Percentiles rank a stretch among this genome's conserved stretches.
These are phyloP conservation scores for Tuber microsphaerosporum DNA, from an alignment of 495 filamentous ascomycete species.

Conservation along the genomic window DNA sequence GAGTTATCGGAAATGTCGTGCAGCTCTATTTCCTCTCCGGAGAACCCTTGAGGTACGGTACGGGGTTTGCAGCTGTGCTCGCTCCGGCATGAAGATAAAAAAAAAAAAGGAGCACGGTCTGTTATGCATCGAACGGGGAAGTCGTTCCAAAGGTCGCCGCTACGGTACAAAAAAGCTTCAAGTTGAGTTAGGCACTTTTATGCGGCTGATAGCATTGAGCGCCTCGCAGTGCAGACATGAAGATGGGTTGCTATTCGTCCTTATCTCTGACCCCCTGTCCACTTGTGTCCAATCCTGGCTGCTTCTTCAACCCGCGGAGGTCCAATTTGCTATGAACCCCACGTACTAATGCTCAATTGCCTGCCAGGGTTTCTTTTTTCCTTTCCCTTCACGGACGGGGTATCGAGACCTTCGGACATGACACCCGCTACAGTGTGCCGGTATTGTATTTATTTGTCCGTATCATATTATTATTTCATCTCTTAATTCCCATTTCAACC, in stretches of 20 bases:
- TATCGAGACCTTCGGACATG: background rate
- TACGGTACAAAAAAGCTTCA: slow-evolving; percentile 15
- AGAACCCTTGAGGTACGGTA: slow-evolving; percentile 12
- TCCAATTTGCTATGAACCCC: slow-evolving; percentile 26
- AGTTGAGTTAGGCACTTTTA: slow-evolving; percentile 37
- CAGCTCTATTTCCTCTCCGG: slow-evolving; percentile 20
- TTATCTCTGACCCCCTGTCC: slow-evolving; percentile 28
- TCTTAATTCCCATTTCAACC: background rate
- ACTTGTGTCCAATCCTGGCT: slow-evolving; percentile 25
- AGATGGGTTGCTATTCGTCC: slow-evolving; percentile 29
- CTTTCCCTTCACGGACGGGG: background rate
- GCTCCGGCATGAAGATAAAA: slow-evolving; percentile 23
- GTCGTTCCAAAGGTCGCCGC: slow-evolving; percentile 21
- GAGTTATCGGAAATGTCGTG: slow-evolving; percentile 26
- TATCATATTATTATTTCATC: background rate
- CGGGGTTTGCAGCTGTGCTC: slow-evolving; percentile 20
- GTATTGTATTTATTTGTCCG: background rate
- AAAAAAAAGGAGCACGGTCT: slow-evolving; percentile 3
- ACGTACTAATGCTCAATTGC: slow-evolving; percentile 13
- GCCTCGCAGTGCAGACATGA: slow-evolving; percentile 23
- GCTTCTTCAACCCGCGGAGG: slow-evolving; percentile 31
- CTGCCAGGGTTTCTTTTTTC: background rate
- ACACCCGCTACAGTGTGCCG: background rate
- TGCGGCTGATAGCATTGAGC: slow-evolving; percentile 37
- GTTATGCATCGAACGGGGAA: slow-evolving; percentile 8